These are phyloP conservation scores for Pulveroboletus ravenelii DNA, from an alignment of 768 basidiomycete genomes.

Conservation along the genomic window DNA sequence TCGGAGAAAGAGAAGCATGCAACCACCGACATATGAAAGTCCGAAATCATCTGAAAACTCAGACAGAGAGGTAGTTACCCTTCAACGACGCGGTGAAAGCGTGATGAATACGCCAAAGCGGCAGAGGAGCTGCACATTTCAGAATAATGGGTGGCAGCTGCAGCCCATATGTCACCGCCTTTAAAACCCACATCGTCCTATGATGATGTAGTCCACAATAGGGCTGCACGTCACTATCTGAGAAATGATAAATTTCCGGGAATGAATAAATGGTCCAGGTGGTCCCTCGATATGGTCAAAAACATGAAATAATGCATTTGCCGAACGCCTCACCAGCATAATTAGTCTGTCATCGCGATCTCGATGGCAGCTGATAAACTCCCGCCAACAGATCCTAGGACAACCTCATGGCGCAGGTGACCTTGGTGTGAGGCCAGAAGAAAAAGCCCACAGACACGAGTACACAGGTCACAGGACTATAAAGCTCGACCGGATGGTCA, in stretches of 20 bases:
- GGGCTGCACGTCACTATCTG: slow-evolving; percentile 18
- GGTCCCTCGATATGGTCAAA: slow-evolving; percentile 26
- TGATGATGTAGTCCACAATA: slow-evolving; percentile 12
- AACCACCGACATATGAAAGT: slow-evolving; percentile 31
- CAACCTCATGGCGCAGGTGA: slow-evolving; percentile 22
- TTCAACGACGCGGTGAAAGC: slow-evolving; percentile 8
- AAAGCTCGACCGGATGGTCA: slow-evolving; percentile 18
- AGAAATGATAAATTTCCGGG: slow-evolving; percentile 18
- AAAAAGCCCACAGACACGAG: slow-evolving; percentile 14
- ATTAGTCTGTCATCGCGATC: slow-evolving; percentile 24
- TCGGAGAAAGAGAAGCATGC: slow-evolving; percentile 20
- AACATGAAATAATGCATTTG: slow-evolving; percentile 20
- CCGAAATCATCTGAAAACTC: slow-evolving; percentile 30
- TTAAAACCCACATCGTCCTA: slow-evolving; percentile 5
- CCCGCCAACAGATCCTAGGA: slow-evolving; percentile 12
- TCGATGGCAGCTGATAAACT: slow-evolving; percentile 24
- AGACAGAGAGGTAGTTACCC: slow-evolving; percentile 20
- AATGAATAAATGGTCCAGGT: slow-evolving; percentile 23
- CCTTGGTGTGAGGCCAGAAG: slow-evolving; percentile 7
- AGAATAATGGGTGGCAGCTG: slow-evolving; percentile 10
- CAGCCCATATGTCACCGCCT: slow-evolving; percentile 6
- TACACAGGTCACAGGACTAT: slow-evolving; percentile 19
- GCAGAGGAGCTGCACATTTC: slow-evolving; percentile 7
- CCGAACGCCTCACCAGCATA: slow-evolving; percentile 23
- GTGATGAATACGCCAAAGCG: slow-evolving; percentile 2